A percentile compares a stretch with the other conserved stretches of the same genome.
These are phyloP conservation scores for Hanseniaspora opuntiae DNA, from an alignment of 805 yeast species.

Conservation along the genomic window DNA sequence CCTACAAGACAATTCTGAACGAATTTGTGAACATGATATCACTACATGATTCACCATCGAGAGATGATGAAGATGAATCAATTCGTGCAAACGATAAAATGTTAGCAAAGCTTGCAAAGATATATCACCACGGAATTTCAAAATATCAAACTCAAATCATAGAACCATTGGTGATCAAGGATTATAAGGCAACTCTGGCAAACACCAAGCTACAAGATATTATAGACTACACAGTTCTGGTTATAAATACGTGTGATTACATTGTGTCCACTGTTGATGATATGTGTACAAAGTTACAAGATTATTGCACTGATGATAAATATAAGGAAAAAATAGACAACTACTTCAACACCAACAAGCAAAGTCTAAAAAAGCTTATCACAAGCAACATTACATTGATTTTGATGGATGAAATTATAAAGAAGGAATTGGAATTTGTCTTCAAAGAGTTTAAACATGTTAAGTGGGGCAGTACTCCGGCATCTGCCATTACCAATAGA, in stretches of 20 bases:
- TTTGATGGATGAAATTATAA: conserved; percentile 42
- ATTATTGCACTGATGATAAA: conserved; percentile 27
- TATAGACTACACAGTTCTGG: conserved; percentile 50
- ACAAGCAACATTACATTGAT: conserved; percentile 21
- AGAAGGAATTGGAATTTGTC: conserved; percentile 46
- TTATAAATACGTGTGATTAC: conserved; percentile 82
- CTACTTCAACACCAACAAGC: conserved; percentile 42
- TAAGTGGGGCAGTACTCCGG: conserved; percentile 59
- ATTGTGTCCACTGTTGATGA: conserved; percentile 68
- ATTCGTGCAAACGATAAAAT: conserved; percentile 27
- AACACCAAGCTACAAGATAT: conserved; percentile 6
- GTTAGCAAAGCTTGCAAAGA: conserved; percentile 33
- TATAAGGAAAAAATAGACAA: conserved; percentile 35
- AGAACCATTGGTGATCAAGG: conserved; percentile 38
- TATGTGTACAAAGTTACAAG: conserved; percentile 46
- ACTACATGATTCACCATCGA: conserved; percentile 31
- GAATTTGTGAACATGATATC: conserved; percentile 33
- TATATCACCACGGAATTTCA: conserved; percentile 54
- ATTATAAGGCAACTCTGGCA: conserved; percentile 35
- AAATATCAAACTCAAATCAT: conserved; percentile 44
- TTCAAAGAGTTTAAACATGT: conserved; percentile 76
- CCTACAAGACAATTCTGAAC: conserved; percentile 56
- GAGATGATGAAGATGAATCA: conserved; percentile 23
- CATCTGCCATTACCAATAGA: conserved; percentile 51
- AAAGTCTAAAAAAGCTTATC: conserved; percentile 27